Percentiles rank a stretch among this genome's conserved stretches.
Conservation (phyloP, 305 asterid species). For the Plantago coronopus region DNA sequence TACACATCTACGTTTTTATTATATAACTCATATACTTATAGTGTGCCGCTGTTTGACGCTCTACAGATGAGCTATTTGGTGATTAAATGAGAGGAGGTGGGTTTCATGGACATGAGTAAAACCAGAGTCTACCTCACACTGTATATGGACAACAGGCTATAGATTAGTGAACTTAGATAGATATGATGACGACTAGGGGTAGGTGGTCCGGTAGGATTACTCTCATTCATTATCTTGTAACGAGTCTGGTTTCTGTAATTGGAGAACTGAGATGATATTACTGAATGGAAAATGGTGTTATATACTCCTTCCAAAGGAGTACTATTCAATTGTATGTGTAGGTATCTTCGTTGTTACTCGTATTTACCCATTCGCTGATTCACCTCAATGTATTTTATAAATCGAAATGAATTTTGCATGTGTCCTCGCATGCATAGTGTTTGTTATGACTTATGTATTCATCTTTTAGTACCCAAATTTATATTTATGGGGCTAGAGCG, state of each 20-base stretch:
- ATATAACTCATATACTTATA: constrained; percentile 10
- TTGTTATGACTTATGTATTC: no score
- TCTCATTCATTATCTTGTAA: constrained; percentile 26
- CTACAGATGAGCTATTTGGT: constrained; percentile 47
- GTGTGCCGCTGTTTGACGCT: constrained; percentile 22
- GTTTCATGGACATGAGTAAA: constrained; percentile 30
- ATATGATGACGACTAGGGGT: constrained; percentile 23
- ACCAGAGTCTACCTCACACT: constrained; percentile 17
- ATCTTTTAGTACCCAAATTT: no score
- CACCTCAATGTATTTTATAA: no score
- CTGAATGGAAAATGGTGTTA: no score
- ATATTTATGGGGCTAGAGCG: no score
- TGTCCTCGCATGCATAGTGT: no score
- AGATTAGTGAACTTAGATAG: constrained; percentile 30
- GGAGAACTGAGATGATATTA: no score
- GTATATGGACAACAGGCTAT: constrained; percentile 27
- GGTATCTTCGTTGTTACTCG: no score
- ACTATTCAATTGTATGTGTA: no score
- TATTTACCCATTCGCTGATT: no score
- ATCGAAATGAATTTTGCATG: no score
- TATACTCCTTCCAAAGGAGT: no score
- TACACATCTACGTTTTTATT: background rate
- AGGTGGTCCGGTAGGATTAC: constrained; percentile 16
- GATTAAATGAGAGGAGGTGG: constrained; percentile 39
- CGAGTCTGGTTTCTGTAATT: constrained; percentile 27